Percentiles rank a stretch among this genome's conserved stretches.
Conservation (phyloP, 106 monocot species). For the Dioscorea alata region DNA sequence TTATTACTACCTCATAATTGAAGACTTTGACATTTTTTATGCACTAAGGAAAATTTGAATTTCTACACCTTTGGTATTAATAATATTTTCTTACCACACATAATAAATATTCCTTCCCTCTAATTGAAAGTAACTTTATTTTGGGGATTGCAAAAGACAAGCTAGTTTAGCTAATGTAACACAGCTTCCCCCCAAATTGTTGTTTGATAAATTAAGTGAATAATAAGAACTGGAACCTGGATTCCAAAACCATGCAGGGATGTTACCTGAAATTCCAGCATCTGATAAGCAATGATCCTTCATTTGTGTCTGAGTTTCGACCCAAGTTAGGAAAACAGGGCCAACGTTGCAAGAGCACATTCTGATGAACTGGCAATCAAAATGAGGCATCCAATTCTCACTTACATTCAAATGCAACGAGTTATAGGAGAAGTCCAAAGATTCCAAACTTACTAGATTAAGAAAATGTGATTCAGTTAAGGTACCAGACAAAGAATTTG, state of each 20-base stretch:
- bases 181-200: too few relatives aligned
- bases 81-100: too few relatives aligned
- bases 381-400: conserved; percentile 11
- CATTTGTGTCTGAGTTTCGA: neutral
- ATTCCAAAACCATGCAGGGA: conserved; percentile 26
- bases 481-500: neutral
- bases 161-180: too few relatives aligned
- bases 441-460: neutral
- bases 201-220: neutral
- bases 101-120: too few relatives aligned
- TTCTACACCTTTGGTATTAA: too few relatives aligned
- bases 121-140: too few relatives aligned
- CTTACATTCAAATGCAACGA: conserved; percentile 4
- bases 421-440: neutral
- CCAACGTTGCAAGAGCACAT: neutral
- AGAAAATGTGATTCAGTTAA: conserved; percentile 15
- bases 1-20: too few relatives aligned
- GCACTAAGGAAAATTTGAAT: too few relatives aligned
- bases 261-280: conserved; percentile 8
- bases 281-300: neutral
- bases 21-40: too few relatives aligned
- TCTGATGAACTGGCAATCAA: neutral
- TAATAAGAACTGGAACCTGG: neutral
- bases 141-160: too few relatives aligned
- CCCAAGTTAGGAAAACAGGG: conserved; percentile 17